Conservation (phyloP, 2,329 filamentous ascomycete genomes). For the Exophiala aquamarina region DNA sequence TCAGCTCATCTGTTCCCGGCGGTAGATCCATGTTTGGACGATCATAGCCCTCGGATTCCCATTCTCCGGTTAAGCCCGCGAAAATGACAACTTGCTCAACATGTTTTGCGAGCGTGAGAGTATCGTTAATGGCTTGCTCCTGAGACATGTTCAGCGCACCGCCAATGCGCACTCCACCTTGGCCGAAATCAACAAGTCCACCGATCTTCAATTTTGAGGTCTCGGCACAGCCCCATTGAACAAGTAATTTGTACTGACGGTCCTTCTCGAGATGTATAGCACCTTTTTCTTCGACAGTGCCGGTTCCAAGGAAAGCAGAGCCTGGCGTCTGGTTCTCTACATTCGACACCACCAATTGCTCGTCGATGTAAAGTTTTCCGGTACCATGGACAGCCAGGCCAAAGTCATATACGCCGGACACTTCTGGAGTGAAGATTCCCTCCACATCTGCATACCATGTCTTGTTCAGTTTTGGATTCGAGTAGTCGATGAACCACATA, state of each 20-base stretch:
- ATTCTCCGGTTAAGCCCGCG: conserved; percentile 74
- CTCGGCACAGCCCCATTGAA: conserved; percentile 60
- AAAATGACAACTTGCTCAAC: conserved; percentile 76
- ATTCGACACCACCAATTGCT: conserved; percentile 63
- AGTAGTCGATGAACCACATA: conserved; percentile 53
- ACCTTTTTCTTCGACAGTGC: conserved; percentile 55
- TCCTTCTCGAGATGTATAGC: conserved; percentile 58
- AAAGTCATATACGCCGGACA: conserved; percentile 62
- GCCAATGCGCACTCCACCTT: conserved; percentile 62
- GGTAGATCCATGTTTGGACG: conserved; percentile 58
- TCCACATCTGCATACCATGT: conserved; percentile 59
- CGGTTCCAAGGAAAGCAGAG: conserved; percentile 45
- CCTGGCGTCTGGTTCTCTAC: conserved; percentile 61
- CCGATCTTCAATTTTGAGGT: conserved; percentile 55
- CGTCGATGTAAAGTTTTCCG: conserved; percentile 62
- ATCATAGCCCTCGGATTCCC: conserved; percentile 73
- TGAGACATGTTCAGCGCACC: conserved; percentile 58
- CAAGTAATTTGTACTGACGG: conserved; percentile 56
- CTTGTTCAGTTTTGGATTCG: conserved; percentile 42
- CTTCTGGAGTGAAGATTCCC: conserved; percentile 58
- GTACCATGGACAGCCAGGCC: conserved; percentile 64
- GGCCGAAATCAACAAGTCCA: conserved; percentile 50
- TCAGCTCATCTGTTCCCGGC: conserved; percentile 51
- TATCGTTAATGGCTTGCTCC: conserved; percentile 61
- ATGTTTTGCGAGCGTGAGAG: conserved; percentile 64